Evolutionary conservation across 2,329 filamentous ascomycete species (phyloP).

Genomic region (Anthostomella pinea): DNA sequence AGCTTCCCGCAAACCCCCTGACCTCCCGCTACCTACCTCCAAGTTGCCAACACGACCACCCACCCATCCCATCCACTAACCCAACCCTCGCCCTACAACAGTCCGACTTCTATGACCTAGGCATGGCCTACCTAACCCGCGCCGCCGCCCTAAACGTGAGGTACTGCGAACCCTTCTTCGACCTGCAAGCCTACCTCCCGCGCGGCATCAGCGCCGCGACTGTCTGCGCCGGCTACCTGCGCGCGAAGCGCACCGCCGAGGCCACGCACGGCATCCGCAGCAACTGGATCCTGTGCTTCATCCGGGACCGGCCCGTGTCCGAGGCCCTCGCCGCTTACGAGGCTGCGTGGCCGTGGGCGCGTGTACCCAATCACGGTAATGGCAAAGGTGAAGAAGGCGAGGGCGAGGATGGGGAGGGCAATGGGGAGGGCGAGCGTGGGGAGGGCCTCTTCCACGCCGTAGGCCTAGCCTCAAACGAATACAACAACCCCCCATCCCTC

Average conservation of each 20-base stretch:
- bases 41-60: too few species aligned
- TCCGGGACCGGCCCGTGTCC: constrained; percentile 38
- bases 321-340: constrained; percentile 38
- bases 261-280: constrained; percentile 31
- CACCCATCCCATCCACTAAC: too few species aligned
- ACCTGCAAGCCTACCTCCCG: constrained; percentile 40
- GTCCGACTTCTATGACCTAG: constrained; percentile 40
- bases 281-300: constrained; percentile 42
- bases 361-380: too few species aligned
- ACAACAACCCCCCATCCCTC: constrained; percentile 41
- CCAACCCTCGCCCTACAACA: too few species aligned
- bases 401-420: too few species aligned
- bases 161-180: constrained; percentile 42
- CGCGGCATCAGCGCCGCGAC: constrained; percentile 32
- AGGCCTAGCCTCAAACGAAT: constrained; percentile 46
- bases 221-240: constrained; percentile 35
- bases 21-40: too few species aligned
- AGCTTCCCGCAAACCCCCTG: too few species aligned
- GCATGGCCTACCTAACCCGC: constrained; percentile 36
- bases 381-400: too few species aligned
- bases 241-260: too few species aligned
- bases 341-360: constrained; percentile 38
- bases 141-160: constrained; percentile 36
- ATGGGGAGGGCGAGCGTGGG: too few species aligned
- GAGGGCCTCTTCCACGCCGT: constrained; percentile 43